Evolutionary conservation across 2,329 filamentous ascomycete species (phyloP).

Genomic region (Penicillium sp.): DNA sequence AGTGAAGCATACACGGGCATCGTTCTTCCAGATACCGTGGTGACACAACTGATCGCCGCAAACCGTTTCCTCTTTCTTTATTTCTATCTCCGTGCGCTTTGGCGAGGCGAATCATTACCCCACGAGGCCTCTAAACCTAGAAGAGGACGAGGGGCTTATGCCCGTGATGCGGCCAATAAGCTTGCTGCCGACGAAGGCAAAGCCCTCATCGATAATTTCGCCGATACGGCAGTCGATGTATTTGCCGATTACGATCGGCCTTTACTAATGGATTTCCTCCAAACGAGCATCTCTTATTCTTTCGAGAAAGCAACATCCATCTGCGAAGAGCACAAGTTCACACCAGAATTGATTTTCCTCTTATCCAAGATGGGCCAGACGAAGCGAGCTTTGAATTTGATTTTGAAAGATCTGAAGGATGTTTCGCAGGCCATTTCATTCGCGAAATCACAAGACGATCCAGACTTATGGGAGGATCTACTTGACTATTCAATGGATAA

Average conservation of each 20-base stretch:
- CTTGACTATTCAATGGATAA: slow-evolving; percentile 98
- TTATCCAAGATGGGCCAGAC: slow-evolving; percentile 94
- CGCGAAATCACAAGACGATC: slow-evolving; percentile 87
- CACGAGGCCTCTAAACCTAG: slow-evolving; percentile 35
- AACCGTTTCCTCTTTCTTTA: slow-evolving; percentile 74
- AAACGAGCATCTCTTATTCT: slow-evolving; percentile 80
- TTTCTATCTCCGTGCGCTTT: slow-evolving; percentile 86
- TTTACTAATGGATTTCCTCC: slow-evolving; percentile 83
- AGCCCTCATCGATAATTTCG: slow-evolving; percentile 77
- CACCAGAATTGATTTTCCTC: slow-evolving; percentile 91
- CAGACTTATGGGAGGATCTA: slow-evolving; percentile 91
- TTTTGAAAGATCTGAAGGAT: slow-evolving; percentile 88
- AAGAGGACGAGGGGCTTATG: slow-evolving; percentile 37
- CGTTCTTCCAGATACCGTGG: slow-evolving; percentile 73
- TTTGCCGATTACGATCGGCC: slow-evolving; percentile 81
- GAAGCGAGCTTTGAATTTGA: slow-evolving; percentile 85
- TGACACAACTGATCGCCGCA: slow-evolving; percentile 70
- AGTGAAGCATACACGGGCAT: slow-evolving; percentile 89
- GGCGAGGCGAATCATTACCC: slow-evolving; percentile 68
- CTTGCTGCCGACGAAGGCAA: slow-evolving; percentile 58
- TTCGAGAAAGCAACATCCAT: slow-evolving; percentile 71
- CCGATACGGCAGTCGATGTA: slow-evolving; percentile 79
- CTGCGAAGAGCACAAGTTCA: slow-evolving; percentile 77
- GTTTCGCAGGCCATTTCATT: slow-evolving; percentile 92
- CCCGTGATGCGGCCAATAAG: slow-evolving; percentile 46